A percentile compares a stretch with the other conserved stretches of the same genome.
These are phyloP conservation scores for Boletus subcaerulescens DNA, from an alignment of 768 basidiomycete genomes.

Conservation along the genomic window DNA sequence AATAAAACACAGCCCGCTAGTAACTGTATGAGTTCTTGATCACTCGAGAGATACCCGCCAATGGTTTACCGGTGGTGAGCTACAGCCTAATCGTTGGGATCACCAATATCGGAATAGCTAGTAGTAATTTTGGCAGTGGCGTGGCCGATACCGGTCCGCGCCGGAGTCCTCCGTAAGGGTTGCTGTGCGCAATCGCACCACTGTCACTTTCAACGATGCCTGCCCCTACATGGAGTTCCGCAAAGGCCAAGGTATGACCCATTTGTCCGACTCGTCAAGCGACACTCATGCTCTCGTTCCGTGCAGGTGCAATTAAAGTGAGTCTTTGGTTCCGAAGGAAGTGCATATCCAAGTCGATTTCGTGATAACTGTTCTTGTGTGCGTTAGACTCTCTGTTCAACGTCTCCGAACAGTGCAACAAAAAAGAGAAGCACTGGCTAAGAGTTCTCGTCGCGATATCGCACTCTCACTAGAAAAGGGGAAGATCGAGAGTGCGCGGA, in stretches of 20 bases:
- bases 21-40: no score
- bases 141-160: constrained; percentile 10
- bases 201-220: constrained; percentile 22
- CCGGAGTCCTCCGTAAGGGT: not conserved
- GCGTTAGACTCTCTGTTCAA: constrained; percentile 73
- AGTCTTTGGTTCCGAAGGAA: constrained; percentile 6
- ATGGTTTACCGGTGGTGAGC: not conserved
- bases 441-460: constrained; percentile 71
- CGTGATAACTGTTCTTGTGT: constrained; percentile 2
- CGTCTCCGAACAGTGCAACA: constrained; percentile 82
- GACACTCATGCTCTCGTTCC: constrained; percentile 1
- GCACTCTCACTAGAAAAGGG: constrained; percentile 74
- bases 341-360: not conserved
- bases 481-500: constrained; percentile 79
- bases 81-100: no score
- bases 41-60: no score
- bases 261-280: not conserved
- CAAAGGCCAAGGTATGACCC: constrained; percentile 54
- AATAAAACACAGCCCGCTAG: not conserved
- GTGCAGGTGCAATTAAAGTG: constrained; percentile 49
- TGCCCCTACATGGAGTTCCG: constrained; percentile 49
- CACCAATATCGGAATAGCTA: not conserved
- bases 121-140: not conserved
- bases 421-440: constrained; percentile 88
- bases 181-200: not conserved